A percentile compares a stretch with the other conserved stretches of the same genome.
These are phyloP conservation scores for Beverwykella pulmonaria DNA, from an alignment of 495 filamentous ascomycete species.

Conservation along the genomic window DNA sequence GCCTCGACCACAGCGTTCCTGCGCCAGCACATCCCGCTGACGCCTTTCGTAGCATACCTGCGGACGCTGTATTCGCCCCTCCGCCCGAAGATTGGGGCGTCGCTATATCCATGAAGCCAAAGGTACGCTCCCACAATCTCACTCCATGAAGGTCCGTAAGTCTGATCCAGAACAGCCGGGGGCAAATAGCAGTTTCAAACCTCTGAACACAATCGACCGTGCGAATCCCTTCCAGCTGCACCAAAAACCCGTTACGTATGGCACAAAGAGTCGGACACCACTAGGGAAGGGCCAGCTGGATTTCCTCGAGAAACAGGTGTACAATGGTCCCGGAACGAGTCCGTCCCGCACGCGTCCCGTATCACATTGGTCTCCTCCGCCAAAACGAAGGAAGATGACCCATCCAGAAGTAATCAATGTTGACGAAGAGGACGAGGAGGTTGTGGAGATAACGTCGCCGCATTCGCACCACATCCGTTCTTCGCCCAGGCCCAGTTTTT, in stretches of 20 bases:
- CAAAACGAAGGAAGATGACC: background rate
- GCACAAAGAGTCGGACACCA: background rate
- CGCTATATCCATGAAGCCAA: background rate
- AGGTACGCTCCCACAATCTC: background rate
- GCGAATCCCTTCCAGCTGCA: background rate
- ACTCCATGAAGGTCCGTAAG: background rate
- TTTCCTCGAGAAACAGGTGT: background rate
- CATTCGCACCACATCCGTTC: background rate
- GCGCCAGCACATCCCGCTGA: background rate
- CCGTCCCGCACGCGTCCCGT: background rate
- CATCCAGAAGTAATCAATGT: background rate
- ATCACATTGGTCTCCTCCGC: background rate
- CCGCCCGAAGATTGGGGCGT: background rate
- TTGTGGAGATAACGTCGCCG: background rate
- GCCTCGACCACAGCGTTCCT: background rate
- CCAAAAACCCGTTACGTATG: background rate
- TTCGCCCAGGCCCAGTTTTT: background rate
- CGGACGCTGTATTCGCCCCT: slow-evolving; percentile 5
- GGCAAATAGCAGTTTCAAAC: slow-evolving; percentile 13
- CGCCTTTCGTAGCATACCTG: background rate
- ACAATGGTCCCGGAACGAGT: background rate
- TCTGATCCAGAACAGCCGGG: slow-evolving; percentile 12
- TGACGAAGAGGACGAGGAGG: background rate
- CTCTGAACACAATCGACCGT: slow-evolving; percentile 15
- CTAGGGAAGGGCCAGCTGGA: background rate